Evolutionary conservation across 2,329 filamentous ascomycete species (phyloP).

Genomic region (Lecanicillium sp.): DNA sequence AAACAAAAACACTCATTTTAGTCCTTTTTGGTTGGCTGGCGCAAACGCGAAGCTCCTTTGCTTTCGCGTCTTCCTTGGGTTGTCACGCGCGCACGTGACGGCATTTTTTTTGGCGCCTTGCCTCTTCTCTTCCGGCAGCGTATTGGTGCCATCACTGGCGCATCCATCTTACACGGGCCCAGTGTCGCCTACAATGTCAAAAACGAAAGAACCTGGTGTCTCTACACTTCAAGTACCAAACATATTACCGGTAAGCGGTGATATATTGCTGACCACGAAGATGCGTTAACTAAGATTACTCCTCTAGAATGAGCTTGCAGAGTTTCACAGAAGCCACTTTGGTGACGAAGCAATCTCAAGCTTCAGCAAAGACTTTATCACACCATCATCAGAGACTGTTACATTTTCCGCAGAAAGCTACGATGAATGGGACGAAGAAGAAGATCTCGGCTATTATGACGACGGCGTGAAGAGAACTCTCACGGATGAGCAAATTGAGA

Average conservation of each 20-base stretch:
- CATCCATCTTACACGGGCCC: no score
- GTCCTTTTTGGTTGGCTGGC: no score
- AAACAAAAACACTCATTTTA: no score
- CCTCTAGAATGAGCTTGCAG: constrained; percentile 48
- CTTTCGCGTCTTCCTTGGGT: background rate
- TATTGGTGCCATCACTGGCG: no score
- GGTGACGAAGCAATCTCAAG: constrained; percentile 32
- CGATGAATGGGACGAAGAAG: constrained; percentile 37
- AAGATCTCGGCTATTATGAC: constrained; percentile 71
- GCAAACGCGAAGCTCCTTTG: no score
- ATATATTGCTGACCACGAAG: background rate
- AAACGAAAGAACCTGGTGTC: no score
- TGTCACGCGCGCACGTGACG: no score
- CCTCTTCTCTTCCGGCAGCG: no score
- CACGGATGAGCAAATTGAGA: constrained; percentile 82
- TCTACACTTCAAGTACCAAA: constrained; percentile 2
- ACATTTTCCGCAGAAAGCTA: constrained; percentile 20
- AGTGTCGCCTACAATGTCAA: no score
- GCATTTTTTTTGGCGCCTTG: no score
- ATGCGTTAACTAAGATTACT: constrained; percentile 13
- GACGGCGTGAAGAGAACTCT: constrained; percentile 84
- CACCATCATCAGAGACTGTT: constrained; percentile 17
- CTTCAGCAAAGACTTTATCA: constrained; percentile 39
- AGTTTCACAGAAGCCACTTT: constrained; percentile 56
- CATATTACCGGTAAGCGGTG: constrained; percentile 4